Evolutionary conservation across 2,329 filamentous ascomycete genomes (phyloP), one percentile per base, ranked within the genome.

Genomic region (Gliomastix tumulicola): DNA sequence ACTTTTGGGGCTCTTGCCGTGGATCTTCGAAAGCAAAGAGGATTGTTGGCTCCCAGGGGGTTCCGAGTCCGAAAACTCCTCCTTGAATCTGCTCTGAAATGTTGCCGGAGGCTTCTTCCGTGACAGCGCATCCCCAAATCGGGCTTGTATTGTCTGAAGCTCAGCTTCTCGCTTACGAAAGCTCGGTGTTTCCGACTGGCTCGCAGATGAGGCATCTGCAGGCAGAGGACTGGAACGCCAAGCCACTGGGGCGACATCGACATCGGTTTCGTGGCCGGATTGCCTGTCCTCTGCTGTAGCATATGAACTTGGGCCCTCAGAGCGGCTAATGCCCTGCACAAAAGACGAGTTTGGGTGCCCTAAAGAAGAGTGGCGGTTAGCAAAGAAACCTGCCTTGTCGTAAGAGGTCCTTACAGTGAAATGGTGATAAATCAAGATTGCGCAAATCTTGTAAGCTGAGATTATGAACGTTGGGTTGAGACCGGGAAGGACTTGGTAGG

Each of bases 51-150:
- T n/a, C n/a, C n/a, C n/a, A n/a, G n/a, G n/a, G 25, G 11, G 13
- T 7, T 28, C 25, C n/a, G 17, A n/a, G 17, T 28, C 10, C 17
- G 10, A 28, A 34, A 68, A 59, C 6, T 65, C 54, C 40, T 71
- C 66, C 9, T 46, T 54, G 44, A 69, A 70, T 16, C 54, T 63
- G 42, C 62, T 68, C 32, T 43, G 43, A 2, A 60, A 39, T 10
- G 49, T 51, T n/a, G 42, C 36, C 3, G 47, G 47, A 3, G 46
- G 49, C 23, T 55, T 55, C 20, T 49, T 56, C 4, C 50, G 52
- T 12, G 54, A 33, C 3, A 58, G 39, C 6, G 53, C 48, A n/a
- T 59, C 45, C 11, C 55, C 53, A 35, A 69, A 67, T n/a, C 63
- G 55, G 38, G 59, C 59, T 36, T 63, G 53, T 16, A 69, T 58